Evolutionary conservation across 305 asterid species (phyloP), one percentile per base, ranked within the genome.

Genomic region (Striga hermonthica): DNA sequence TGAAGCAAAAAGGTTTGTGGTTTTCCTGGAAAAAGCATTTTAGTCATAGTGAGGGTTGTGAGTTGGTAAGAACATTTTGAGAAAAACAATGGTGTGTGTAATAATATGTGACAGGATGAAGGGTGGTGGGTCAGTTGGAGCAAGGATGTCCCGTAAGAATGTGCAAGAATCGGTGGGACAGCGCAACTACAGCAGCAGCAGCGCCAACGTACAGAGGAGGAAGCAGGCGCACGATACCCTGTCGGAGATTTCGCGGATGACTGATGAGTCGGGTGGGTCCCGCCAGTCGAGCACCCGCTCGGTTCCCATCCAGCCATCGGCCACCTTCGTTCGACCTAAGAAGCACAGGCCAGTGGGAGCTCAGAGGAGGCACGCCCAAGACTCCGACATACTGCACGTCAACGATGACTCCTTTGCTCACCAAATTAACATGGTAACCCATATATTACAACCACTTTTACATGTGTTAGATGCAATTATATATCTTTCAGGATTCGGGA

Each of bases 191-290:
- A 74, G 76, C 6, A 72, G 76, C 6, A 72, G 75, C 57, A 79
- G 77, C 48, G 65, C 68, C 15, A 75, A 62, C 28, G 12, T 49
- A 14, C 71, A 73, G 39, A 83, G 66, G 67, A 81, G 85, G 75
- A 81, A 87, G 69, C 73, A 68, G 66, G 62, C 82, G 8, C 78
- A 79, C 4, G 97, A 93, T 39, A 88, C 98, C 0, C 61, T 79
- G 59, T 90, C 97, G 0, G 94, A 86, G 70, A 84, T 87, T 62
- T 90, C 98, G 61, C 89, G 80, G 60, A 63, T 72, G 76, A 84
- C 94, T 0, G 75, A 76, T 35, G 84, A 79, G 72, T 84, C 96
- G 59, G 84, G 80, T 7, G 77, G 57, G 63, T 84, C 96, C 45
- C 83, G 71, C 3, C 78, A 41, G 6, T 86, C 88, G 53, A 86